Evolutionary conservation across 140 eudicot genomes (phyloP).

Genomic region (Oenanthe javanica): DNA sequence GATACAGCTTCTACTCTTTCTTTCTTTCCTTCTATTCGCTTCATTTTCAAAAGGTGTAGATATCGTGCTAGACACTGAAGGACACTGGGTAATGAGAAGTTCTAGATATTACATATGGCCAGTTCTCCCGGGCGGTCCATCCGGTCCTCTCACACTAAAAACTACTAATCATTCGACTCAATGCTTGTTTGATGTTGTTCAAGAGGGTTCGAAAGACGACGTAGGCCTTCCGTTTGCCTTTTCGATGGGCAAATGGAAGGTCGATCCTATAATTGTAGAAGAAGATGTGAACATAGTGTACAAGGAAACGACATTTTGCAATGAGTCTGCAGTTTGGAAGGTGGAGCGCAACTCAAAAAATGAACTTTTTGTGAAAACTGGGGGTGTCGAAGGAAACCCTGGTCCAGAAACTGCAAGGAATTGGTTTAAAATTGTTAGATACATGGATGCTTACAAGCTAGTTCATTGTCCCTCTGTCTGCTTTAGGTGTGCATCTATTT

Average conservation of each 20-base stretch:
- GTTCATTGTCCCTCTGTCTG: background rate
- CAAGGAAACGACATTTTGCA: background rate
- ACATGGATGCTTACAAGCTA: background rate
- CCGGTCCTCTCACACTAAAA: background rate
- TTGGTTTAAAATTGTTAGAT: background rate
- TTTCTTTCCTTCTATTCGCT: background rate
- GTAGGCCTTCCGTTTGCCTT: background rate
- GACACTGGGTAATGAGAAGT: background rate
- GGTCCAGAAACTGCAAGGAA: background rate
- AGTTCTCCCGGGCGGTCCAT: background rate
- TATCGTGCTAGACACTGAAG: background rate
- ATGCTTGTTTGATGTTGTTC: background rate
- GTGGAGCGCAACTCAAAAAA: background rate
- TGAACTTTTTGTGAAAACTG: background rate
- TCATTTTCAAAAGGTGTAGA: background rate
- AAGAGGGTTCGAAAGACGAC: background rate
- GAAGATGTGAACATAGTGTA: background rate
- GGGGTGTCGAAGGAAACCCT: background rate
- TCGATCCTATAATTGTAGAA: background rate
- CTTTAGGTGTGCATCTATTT: background rate
- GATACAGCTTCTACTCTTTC: background rate
- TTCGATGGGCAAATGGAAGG: background rate
- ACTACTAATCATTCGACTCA: background rate
- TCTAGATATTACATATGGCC: background rate
- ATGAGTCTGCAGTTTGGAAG: background rate